Conservation (phyloP, 2,329 filamentous ascomycete species). For the Penicillium polonicum region DNA sequence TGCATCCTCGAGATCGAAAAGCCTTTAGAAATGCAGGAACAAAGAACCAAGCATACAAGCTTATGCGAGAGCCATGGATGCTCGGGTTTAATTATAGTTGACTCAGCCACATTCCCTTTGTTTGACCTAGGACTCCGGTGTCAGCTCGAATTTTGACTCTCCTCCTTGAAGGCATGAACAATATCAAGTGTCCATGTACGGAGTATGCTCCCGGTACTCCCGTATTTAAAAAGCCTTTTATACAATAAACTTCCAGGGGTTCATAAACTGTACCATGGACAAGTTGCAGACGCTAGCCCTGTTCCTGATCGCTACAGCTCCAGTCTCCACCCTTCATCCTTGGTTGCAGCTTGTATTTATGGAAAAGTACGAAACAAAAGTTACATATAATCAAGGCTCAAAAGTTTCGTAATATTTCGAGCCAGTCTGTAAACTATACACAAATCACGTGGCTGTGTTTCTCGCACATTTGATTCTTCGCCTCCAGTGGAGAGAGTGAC, state of each 20-base stretch:
- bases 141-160: background rate
- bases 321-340: conserved; percentile 16
- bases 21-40: background rate
- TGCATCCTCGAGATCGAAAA: conserved; percentile 1
- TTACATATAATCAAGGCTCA: background rate
- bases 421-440: conserved; percentile 2
- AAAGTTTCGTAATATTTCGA: background rate
- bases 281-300: conserved; percentile 26
- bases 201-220: background rate
- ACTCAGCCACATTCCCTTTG: conserved; percentile 1
- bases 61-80: background rate
- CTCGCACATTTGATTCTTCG: background rate
- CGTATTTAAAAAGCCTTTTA: background rate
- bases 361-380: background rate
- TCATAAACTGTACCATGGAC: conserved; percentile 24
- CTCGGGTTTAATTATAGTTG: background rate
- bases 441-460: conserved; percentile 3
- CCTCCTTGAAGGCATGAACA: background rate
- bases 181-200: background rate
- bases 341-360: conserved; percentile 8
- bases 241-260: conserved; percentile 5
- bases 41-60: background rate
- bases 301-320: conserved; percentile 28
- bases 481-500: background rate
- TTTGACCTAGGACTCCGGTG: background rate